Conservation (phyloP, 352 stramenopile genomes). For the Globisporangium megalacanthum region DNA sequence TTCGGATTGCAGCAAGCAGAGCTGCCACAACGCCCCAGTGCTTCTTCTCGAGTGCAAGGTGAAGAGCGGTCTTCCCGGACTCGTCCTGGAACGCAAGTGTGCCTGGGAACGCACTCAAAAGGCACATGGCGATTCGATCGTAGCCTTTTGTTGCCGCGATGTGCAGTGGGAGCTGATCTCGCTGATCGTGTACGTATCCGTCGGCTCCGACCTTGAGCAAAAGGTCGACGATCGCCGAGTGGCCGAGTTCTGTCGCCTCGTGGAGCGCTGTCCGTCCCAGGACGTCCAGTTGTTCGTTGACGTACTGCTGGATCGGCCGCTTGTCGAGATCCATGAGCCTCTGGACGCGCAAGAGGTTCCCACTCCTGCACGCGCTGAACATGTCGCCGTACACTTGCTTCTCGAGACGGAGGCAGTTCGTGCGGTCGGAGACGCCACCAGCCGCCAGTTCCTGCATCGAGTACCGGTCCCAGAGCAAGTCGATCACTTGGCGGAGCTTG, state of each 20-base stretch:
- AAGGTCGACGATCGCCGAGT: slow-evolving; percentile 49
- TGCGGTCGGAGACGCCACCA: slow-evolving; percentile 24
- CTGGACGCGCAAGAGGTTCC: slow-evolving; percentile 53
- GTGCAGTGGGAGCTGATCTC: slow-evolving; percentile 36
- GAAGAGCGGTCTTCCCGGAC: slow-evolving; percentile 38
- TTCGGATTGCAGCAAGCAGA: slow-evolving; percentile 22
- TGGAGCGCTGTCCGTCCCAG: slow-evolving; percentile 45
- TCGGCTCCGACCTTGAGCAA: slow-evolving; percentile 52
- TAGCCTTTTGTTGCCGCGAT: slow-evolving; percentile 38
- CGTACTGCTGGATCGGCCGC: slow-evolving; percentile 32
- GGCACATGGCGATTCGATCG: slow-evolving; percentile 42
- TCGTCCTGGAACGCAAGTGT: slow-evolving; percentile 29
- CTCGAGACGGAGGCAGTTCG: slow-evolving; percentile 39
- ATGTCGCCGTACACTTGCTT: slow-evolving; percentile 53
- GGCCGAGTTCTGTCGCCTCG: slow-evolving; percentile 53
- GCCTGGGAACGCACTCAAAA: slow-evolving; percentile 37
- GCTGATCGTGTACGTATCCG: slow-evolving; percentile 47
- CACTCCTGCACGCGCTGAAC: slow-evolving; percentile 40
- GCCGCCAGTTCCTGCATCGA: slow-evolving; percentile 20
- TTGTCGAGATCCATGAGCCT: slow-evolving; percentile 55
- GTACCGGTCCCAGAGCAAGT: slow-evolving; percentile 58
- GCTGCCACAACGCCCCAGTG: slow-evolving; percentile 24
- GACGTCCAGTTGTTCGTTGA: slow-evolving; percentile 39
- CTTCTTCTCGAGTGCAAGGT: slow-evolving; percentile 35
- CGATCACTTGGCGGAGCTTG: slow-evolving; percentile 57